Base-by-base conservation (phyloP, 768 basidiomycete species). In the Amylocystis lapponica region DNA sequence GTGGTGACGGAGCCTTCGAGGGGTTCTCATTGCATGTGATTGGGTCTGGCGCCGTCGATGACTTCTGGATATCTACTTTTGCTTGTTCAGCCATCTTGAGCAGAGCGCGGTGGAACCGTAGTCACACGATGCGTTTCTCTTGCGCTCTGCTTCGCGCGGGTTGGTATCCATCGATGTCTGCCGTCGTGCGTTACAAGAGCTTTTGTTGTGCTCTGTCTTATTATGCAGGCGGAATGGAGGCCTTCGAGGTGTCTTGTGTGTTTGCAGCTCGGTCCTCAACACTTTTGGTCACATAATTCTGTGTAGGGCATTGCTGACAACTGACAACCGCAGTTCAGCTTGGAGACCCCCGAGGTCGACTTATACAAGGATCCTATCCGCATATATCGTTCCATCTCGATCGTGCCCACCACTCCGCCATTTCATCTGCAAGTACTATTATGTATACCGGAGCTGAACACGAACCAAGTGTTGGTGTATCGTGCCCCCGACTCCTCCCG, bases 311-410 rank as follows among this genome's bases (percentile, higher is more conserved):
- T 40, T 23, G 22, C 49, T 56, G 27, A 35, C 38, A 17, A 14
- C 27, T n/a, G 38, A 21, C 34, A n/a, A 12, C 34, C 45, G 16
- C 43, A 89, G 87, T 89, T 89, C 71, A 89, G 88, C 62, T 68
- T 89, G 40, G 86, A 88, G 64, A 86, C 79, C 1, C 82, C 81
- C 17, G 83, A 87, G 63, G 73, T 77, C 25, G 81, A 86, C 47
- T 54, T 70, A n/a, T 83, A 79, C 62, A 78, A 73, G 48, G 76
- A 78, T 48, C 70, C 78, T 35, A 74, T 79, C 25, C 75, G 79
- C 45, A 67, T 71, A 6, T 88, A 82, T 60, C 75, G 74, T 41
- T 66, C 75, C 19, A 69, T 87, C 13, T 83, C 81, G 23, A 25
- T 63, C 54, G 64, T 70, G 3, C 72, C 75, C 0, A 68, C 76